Evolutionary conservation across 192 early-diverging fungal species (phyloP), one percentile per base, ranked within the genome.

Genomic region (Umbelopsis sp.): DNA sequence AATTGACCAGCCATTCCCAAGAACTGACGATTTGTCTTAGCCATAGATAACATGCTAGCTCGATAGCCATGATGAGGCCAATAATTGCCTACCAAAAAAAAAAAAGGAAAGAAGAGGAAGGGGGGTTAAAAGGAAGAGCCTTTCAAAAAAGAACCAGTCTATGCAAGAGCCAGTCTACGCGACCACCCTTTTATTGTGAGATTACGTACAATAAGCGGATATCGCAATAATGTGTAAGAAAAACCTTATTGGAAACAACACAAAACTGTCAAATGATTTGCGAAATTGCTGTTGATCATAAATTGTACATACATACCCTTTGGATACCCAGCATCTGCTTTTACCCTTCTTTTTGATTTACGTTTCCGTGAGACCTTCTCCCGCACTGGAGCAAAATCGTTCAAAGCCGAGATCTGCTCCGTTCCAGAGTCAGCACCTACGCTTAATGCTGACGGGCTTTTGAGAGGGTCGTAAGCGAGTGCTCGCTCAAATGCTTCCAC

Each of bases 1-100:
- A 91, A 59, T 81, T 81, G 51, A 89, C 72, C 38, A 84, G 66
- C 75, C 81, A 83, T 70, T 94, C 92, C 83, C 89, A 94, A 14
- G 87, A 9, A 65, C 82, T 80, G 17, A 92, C 89, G 56, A 86
- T 76, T 71, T 87, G 81, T 22, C 91, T 83, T 44, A 92, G 71
- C 16, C 76, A 72, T 31, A 89, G 49, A 54, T 92, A 89, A 11
- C 87, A 71, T 24, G 80, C 74, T 31, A 91, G 71, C 73, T 94
- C 92, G 12, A 91, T 50, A 47, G 80, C 47, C 17, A 94, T 84
- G 56, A 89, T 83, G 21, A 77, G 41, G 54, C 82, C 82, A 68
- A 92, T 89, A 25, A 81, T 10, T 31, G 85, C 49, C 85, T 88
- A 71, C n/a, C n/a, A n/a, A n/a, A n/a, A n/a, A n/a, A n/a, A n/a